Percentiles rank a stretch among this genome's conserved stretches.
Evolutionary conservation across 495 filamentous ascomycete species (phyloP).

Genomic region (Staphylotrichum tortipilum): DNA sequence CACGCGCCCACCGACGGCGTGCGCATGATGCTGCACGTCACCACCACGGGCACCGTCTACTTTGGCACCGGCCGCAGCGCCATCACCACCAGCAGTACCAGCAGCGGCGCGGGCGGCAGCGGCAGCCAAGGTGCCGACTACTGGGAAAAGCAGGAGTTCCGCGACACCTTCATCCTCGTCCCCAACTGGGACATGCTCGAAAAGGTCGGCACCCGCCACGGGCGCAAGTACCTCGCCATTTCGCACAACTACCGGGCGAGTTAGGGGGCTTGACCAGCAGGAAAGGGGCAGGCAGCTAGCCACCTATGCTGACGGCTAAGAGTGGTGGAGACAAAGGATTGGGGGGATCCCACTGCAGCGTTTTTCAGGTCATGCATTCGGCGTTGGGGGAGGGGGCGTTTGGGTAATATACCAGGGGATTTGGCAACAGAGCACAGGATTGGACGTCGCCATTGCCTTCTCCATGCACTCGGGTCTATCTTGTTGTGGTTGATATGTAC

Average conservation of each 20-base stretch:
- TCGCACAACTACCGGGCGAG: constrained; percentile 60
- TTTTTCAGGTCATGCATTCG: no score
- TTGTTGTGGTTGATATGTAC: no score
- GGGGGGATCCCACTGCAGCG: no score
- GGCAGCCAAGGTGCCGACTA: constrained; percentile 28
- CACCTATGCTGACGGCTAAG: no score
- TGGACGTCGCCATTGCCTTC: no score
- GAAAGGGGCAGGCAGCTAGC: neutral
- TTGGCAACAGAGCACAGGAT: no score
- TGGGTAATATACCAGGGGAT: no score
- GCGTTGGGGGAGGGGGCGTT: no score
- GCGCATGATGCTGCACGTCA: constrained; percentile 61
- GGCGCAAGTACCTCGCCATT: constrained; percentile 56
- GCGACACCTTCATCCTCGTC: constrained; percentile 66
- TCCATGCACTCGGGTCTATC: no score
- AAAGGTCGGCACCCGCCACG: constrained; percentile 23
- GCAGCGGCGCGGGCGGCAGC: constrained; percentile 29
- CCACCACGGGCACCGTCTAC: constrained; percentile 55
- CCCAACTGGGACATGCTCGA: constrained; percentile 56
- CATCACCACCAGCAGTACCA: constrained; percentile 59
- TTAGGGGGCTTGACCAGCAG: neutral
- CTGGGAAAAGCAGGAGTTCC: constrained; percentile 52
- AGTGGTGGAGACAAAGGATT: no score
- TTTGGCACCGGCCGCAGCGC: constrained; percentile 10
- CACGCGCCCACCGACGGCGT: constrained; percentile 25